Evolutionary conservation across 768 basidiomycete species (phyloP).

Genomic region (Hypsizygus marmoreus): DNA sequence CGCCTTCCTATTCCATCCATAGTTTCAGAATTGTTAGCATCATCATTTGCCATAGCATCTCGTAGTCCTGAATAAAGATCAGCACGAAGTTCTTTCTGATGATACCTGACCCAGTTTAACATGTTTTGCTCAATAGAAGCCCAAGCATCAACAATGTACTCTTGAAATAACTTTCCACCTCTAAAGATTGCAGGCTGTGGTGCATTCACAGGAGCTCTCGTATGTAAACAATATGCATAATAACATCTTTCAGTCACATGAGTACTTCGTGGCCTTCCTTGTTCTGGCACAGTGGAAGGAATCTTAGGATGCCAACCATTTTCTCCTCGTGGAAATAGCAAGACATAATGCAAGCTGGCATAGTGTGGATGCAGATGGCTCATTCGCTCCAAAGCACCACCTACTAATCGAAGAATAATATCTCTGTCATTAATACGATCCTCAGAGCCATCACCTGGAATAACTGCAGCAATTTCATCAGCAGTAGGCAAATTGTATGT

Average conservation of each 20-base stretch:
- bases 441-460: constrained; percentile 30
- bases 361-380: constrained; percentile 36
- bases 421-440: constrained; percentile 21
- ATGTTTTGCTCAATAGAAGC: constrained; percentile 42
- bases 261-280: constrained; percentile 6
- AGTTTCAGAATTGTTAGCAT: no score
- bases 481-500: constrained; percentile 41
- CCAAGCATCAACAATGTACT: constrained; percentile 47
- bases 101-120: constrained; percentile 32
- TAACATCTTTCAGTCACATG: constrained; percentile 19
- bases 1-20: constrained; percentile 30
- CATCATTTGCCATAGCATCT: no score
- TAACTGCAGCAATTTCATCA: constrained; percentile 39
- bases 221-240: constrained; percentile 33
- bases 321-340: constrained; percentile 32
- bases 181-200: constrained; percentile 31
- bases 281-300: background rate
- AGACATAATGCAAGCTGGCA: constrained; percentile 27
- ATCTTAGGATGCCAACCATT: constrained; percentile 37
- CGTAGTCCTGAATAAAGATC: constrained; percentile 34
- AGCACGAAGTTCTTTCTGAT: constrained; percentile 39
- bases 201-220: no score
- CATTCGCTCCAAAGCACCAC: constrained; percentile 27
- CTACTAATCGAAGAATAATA: constrained; percentile 26
- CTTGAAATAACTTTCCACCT: constrained; percentile 43